A percentile compares a stretch with the other conserved stretches of the same genome.
Evolutionary conservation across 2,329 filamentous ascomycete genomes (phyloP).

Genomic region (Cladosporium oxysporum): DNA sequence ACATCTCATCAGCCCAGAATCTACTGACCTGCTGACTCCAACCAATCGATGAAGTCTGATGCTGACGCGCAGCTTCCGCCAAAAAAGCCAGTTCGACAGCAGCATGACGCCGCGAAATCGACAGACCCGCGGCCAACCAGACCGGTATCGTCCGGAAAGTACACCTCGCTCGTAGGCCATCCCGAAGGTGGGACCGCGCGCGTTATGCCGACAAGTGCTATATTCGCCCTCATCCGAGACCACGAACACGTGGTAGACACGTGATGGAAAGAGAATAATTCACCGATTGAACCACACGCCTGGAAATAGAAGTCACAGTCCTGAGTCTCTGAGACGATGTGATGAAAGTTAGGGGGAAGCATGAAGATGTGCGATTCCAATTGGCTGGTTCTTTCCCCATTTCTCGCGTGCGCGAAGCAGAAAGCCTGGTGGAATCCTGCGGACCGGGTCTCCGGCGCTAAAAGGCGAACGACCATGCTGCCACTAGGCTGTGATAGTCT

Average conservation of each 20-base stretch:
- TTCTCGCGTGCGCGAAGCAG: neutral
- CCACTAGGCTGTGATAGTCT: neutral
- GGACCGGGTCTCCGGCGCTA: neutral
- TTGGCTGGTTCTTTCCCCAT: neutral
- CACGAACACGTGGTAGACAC: neutral
- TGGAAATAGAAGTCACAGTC: neutral
- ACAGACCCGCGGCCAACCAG: neutral
- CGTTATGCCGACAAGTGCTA: neutral
- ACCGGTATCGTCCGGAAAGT: neutral
- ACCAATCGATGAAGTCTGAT: neutral
- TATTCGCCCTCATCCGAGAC: neutral
- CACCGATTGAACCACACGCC: neutral
- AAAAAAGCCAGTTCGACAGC: neutral
- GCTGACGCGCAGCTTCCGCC: neutral
- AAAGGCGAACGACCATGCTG: neutral
- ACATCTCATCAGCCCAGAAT: neutral
- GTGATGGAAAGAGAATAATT: neutral
- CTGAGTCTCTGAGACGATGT: neutral
- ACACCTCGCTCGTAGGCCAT: too few species aligned
- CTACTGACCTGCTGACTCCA: neutral
- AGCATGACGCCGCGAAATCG: neutral
- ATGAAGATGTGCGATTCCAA: neutral
- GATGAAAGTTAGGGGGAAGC: neutral
- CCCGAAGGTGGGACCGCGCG: neutral
- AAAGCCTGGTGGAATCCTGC: neutral